phyloP scores from a whole-genome alignment of 2,329 filamentous ascomycete genomes.

The Incumbomyces delicatus region DNA sequence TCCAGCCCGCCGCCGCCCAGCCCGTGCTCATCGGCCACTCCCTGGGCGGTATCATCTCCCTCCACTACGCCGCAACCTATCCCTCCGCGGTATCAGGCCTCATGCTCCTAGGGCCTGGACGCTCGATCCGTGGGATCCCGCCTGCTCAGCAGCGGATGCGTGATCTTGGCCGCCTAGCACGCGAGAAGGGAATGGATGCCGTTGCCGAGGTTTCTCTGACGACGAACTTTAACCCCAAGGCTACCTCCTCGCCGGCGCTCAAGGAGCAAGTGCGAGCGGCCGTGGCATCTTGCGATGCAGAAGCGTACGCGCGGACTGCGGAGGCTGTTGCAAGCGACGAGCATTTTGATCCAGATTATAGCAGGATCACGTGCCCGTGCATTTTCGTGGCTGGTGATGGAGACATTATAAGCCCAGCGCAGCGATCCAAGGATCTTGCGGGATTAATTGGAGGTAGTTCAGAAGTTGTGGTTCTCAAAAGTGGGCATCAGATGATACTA shows the following conservation, averaged over 20 bases:
- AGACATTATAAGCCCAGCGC: slow-evolving; percentile 24
- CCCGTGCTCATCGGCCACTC: slow-evolving; percentile 28
- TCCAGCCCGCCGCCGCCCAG: not conserved
- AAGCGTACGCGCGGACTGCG: slow-evolving; percentile 26
- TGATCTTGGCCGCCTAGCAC: slow-evolving; percentile 22
- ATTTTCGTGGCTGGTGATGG: slow-evolving; percentile 26
- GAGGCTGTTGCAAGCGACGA: slow-evolving; percentile 23
- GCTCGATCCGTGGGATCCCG: slow-evolving; percentile 24
- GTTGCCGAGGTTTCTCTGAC: slow-evolving; percentile 23
- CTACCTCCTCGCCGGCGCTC: slow-evolving; percentile 11
- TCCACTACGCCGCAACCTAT: slow-evolving; percentile 28
- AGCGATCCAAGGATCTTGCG: slow-evolving; percentile 22
- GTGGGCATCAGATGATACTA: slow-evolving; percentile 16
- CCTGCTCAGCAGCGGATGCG: slow-evolving; percentile 25
- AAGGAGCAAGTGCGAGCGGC: slow-evolving; percentile 22
- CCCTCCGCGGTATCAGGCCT: slow-evolving; percentile 22
- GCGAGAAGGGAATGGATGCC: slow-evolving; percentile 22
- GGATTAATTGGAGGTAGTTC: slow-evolving; percentile 20
- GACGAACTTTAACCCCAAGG: slow-evolving; percentile 21
- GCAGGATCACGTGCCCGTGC: slow-evolving; percentile 23
- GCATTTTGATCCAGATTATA: slow-evolving; percentile 27
- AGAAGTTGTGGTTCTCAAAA: slow-evolving; percentile 10
- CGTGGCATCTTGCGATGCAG: slow-evolving; percentile 24
- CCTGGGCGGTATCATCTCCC: slow-evolving; percentile 28
- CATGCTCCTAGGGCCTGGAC: slow-evolving; percentile 26